phyloP scores from a whole-genome alignment of 164 flowering plant genomes.

The Litsea cubeba region DNA sequence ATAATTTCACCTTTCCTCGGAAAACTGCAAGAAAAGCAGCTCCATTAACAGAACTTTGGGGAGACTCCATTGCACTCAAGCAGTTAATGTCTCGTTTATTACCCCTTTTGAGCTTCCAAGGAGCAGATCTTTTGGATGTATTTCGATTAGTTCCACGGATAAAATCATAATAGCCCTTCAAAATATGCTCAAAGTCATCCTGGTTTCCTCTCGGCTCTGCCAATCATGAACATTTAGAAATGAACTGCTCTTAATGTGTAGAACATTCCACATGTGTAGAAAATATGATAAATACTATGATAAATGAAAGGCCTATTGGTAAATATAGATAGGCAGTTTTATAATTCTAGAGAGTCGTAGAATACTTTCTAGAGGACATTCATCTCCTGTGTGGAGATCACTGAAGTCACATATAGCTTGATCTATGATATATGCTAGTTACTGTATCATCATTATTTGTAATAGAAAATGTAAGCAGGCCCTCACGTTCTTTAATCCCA shows the following conservation, averaged over 20 bases:
- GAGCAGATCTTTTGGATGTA: background rate
- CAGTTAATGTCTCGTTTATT: conserved; percentile 33
- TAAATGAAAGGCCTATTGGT: background rate
- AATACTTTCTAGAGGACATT: too few relatives aligned
- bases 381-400: too few relatives aligned
- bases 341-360: too few relatives aligned
- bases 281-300: background rate
- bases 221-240: background rate
- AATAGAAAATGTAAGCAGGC: too few relatives aligned
- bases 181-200: conserved; percentile 62
- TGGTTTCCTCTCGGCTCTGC: conserved; percentile 89
- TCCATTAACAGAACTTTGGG: conserved; percentile 31
- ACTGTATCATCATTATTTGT: too few relatives aligned
- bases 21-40: conserved; percentile 96
- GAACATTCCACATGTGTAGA: background rate
- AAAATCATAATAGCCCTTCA: conserved; percentile 68
- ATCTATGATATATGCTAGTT: too few relatives aligned
- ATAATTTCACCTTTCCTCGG: conserved; percentile 77
- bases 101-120: conserved; percentile 43
- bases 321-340: too few relatives aligned
- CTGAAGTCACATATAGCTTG: too few relatives aligned
- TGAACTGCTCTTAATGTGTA: background rate
- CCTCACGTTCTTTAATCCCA: too few relatives aligned
- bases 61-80: conserved; percentile 14
- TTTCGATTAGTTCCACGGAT: conserved; percentile 35